Evolutionary conservation across 495 filamentous ascomycete species (phyloP), one percentile per base, ranked within the genome.

Genomic region (Penicillium herquei): DNA sequence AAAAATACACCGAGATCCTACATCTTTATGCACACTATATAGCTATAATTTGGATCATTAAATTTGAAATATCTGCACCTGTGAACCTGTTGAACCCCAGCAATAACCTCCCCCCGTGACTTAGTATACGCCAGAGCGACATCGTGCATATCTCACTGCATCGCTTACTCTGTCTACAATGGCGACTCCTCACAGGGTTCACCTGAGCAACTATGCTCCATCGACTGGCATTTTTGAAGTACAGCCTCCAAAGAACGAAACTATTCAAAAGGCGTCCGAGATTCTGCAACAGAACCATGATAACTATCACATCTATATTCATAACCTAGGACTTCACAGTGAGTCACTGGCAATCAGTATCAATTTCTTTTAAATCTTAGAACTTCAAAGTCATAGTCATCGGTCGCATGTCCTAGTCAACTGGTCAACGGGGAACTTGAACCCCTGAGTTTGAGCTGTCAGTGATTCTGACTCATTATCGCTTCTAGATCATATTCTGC

Each of bases 401-500:
- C n/a, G n/a, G n/a, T n/a, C n/a, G n/a, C n/a, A n/a, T n/a, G n/a
- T n/a, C n/a, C n/a, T n/a, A n/a, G n/a, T n/a, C n/a, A n/a, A n/a
- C n/a, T n/a, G n/a, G n/a, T n/a, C n/a, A n/a, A n/a, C n/a, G n/a
- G n/a, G n/a, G n/a, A n/a, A n/a, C n/a, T n/a, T n/a, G n/a, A n/a
- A n/a, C n/a, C n/a, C n/a, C n/a, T n/a, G n/a, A 26, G 21, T 26
- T 26, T 26, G 4, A 26, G 4, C 21, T 26, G 21, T 4, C 21
- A 26, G 4, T 1, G 2, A 26, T 1, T 26, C 21, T 18, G 14
- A 39, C 35, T 39, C 2, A 11, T n/a, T 13, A 3, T 32, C 3
- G 2, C 31, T 13, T 9, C 16, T 34, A 64, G 71, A 76, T 52
- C 72, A 76, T 55, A 74, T 70, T 21, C 39, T 66, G 10, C 72